Evolutionary conservation across 2,329 filamentous ascomycete species (phyloP).

Genomic region (Rugonectria rugulosa): DNA sequence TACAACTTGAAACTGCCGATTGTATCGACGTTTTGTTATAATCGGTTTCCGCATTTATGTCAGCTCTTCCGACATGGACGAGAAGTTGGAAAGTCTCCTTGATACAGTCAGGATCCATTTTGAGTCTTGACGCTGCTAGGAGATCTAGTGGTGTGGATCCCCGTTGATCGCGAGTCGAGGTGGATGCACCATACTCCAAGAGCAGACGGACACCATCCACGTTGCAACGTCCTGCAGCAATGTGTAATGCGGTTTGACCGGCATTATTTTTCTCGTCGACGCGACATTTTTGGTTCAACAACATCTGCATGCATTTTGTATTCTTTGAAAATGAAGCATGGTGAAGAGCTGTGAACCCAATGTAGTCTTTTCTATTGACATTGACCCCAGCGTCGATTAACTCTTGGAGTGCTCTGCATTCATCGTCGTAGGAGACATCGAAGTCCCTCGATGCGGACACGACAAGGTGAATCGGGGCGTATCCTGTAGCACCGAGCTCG

Average conservation of each 20-base stretch:
- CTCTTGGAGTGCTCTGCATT: neutral
- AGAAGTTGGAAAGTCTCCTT: neutral
- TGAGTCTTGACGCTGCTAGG: no score
- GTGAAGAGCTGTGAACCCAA: neutral
- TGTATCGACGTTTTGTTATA: neutral
- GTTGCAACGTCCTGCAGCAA: fast-evolving
- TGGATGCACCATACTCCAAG: constrained; percentile 14
- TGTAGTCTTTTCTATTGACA: neutral
- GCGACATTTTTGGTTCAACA: constrained; percentile 10
- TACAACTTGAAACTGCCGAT: no score
- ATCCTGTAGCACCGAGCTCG: neutral
- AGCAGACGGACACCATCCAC: constrained; percentile 1
- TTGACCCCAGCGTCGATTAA: constrained; percentile 21
- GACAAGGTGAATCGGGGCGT: neutral
- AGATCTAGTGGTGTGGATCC: neutral
- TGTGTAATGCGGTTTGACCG: neutral
- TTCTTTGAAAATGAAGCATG: fast-evolving
- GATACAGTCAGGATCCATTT: no score
- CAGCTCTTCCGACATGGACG: neutral
- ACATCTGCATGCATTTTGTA: neutral
- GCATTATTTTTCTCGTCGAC: fast-evolving
- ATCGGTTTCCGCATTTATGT: neutral
- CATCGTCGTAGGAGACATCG: fast-evolving
- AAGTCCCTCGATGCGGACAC: fast-evolving
- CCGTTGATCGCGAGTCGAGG: fast-evolving